Percentiles rank a stretch among this genome's conserved stretches.
These are phyloP conservation scores for Gautieria morchelliformis DNA, from an alignment of 768 basidiomycete species.

Conservation along the genomic window DNA sequence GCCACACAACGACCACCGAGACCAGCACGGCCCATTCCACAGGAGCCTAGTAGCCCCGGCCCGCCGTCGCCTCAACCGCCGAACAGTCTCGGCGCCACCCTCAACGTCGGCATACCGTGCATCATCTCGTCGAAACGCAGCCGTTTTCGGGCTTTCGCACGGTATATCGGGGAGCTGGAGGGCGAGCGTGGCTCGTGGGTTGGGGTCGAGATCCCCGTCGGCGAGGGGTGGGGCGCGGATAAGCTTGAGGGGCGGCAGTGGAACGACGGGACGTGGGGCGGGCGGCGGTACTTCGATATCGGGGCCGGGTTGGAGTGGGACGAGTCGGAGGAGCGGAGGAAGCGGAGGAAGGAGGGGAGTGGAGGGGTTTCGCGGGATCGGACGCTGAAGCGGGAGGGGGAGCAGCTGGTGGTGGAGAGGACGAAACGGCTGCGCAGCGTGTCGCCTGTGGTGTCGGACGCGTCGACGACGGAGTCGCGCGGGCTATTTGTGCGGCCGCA, in stretches of 20 bases:
- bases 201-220: conserved; percentile 79
- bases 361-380: conserved; percentile 16
- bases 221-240: conserved; percentile 42
- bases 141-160: conserved; percentile 76
- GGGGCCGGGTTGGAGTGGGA: conserved; percentile 48
- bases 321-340: conserved; percentile 36
- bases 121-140: conserved; percentile 78
- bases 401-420: conserved; percentile 36
- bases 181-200: conserved; percentile 84
- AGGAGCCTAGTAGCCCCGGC: conserved; percentile 8
- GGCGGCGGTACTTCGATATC: conserved; percentile 78
- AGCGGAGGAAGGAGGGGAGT: conserved; percentile 33
- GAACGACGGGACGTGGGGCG: conserved; percentile 80
- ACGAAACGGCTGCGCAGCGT: conserved; percentile 56
- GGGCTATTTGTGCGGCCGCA: conserved; percentile 80
- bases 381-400: conserved; percentile 46
- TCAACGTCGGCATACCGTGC: conserved; percentile 84
- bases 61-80: conserved; percentile 6
- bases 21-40: conserved; percentile 12
- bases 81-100: conserved; percentile 43
- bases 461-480: conserved; percentile 51
- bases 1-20: conserved; percentile 16
- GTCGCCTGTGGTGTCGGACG: conserved; percentile 54
- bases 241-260: conserved; percentile 59
- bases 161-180: conserved; percentile 80